Base-by-base conservation (phyloP, 192 early-diverging fungal genomes). In the Backusella tuberculispora region DNA sequence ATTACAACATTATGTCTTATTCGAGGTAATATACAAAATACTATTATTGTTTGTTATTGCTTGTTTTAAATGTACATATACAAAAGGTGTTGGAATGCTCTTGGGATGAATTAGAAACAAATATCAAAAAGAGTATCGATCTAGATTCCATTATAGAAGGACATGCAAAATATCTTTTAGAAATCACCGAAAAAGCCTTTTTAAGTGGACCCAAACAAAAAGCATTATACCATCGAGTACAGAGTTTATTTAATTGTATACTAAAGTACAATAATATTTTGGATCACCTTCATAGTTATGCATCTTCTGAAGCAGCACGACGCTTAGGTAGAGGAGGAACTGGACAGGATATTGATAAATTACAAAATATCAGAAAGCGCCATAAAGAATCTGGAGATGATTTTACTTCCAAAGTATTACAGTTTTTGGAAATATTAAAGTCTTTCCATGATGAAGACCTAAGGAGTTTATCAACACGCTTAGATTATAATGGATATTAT, bases 1-100 rank as follows among this genome's bases (percentile, higher is more conserved):
- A 78, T 83, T 99, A 63, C 96, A 98, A 80, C 94, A 96, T 79
- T 98, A 95, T 78, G 90, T 95, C 37, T 83, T 94, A 48, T 97
- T 97, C 81, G 96, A 98, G 80, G 94, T 94, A 60, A 78, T 64
- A 67, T 24, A 45, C 10, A 45, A 24, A 26, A 14, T 24, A 26
- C 5, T 66, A 29, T 4, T 6, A n/a, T n/a, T 29, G 4, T 17
- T n/a, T 29, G 4, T 17, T 4, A 66, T 15, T 8, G 9, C 8
- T 9, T 42, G n/a, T 44, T 9, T n/a, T 67, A 24, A 66, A 14
- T 13, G 37, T 53, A 64, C 9, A 19, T 56, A 37, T 45, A 34
- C 65, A 53, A 53, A 53, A 90, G 88, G 92, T 92, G 8, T 79
- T 99, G 34, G 96, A 96, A 83, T 91, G 90, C 64, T 93, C 95